Percentiles rank a stretch among this genome's conserved stretches.
These are phyloP conservation scores for Rhypophila decipiens DNA, from an alignment of 495 filamentous ascomycete species.

Conservation along the genomic window DNA sequence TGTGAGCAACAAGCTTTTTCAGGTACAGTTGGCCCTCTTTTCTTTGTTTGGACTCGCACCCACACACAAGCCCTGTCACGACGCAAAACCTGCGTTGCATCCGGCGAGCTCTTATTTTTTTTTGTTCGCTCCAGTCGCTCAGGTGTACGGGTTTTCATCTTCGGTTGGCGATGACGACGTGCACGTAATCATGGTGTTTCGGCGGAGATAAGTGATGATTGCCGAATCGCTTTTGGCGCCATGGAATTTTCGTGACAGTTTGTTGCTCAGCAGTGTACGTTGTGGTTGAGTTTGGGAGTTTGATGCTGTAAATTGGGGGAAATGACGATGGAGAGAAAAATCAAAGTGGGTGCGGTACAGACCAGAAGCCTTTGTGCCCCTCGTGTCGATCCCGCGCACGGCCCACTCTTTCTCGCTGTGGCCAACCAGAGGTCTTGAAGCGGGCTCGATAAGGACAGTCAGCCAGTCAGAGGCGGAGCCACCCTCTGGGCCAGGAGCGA, in stretches of 20 bases:
- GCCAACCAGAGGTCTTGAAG: slow-evolving; percentile 20
- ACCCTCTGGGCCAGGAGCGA: slow-evolving; percentile 12
- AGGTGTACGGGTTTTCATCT: not conserved
- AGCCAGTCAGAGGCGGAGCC: slow-evolving; percentile 29
- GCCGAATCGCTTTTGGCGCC: no score
- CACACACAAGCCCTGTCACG: not conserved
- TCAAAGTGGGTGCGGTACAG: slow-evolving; percentile 12
- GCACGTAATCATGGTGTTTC: not conserved
- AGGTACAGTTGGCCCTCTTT: not conserved
- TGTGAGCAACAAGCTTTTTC: not conserved
- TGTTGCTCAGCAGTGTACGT: no score
- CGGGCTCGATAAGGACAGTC: slow-evolving; percentile 16
- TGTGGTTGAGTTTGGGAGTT: no score
- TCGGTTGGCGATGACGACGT: not conserved
- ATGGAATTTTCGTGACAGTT: no score
- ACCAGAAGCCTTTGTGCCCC: slow-evolving; percentile 12
- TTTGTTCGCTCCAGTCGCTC: not conserved
- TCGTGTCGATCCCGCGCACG: slow-evolving; percentile 19
- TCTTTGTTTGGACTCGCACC: slow-evolving; percentile 3
- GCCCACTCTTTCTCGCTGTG: slow-evolving; percentile 10
- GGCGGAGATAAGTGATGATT: not conserved
- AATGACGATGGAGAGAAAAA: slow-evolving; percentile 2
- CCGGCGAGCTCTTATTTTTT: not conserved
- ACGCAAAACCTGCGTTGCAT: slow-evolving; percentile 3
- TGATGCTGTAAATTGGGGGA: not conserved